Percentiles rank a stretch among this genome's conserved stretches.
phyloP scores from a whole-genome alignment of 768 basidiomycete species.

The Kwoniella dejecticola region DNA sequence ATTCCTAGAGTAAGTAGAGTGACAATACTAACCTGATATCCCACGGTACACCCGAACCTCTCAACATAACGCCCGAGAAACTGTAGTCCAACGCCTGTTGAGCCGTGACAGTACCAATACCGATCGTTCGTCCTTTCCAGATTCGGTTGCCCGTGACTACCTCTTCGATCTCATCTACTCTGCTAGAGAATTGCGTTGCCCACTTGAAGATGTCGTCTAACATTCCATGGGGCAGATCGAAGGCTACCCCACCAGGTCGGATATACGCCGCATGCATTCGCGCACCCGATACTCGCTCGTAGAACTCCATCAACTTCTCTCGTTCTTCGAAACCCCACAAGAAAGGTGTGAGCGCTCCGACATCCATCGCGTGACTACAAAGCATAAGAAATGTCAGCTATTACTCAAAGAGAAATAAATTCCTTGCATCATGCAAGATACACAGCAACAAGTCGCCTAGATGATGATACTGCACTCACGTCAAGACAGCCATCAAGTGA shows the following conservation, averaged over 20 bases:
- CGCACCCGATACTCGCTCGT: constrained; percentile 97
- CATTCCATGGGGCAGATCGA: constrained; percentile 97
- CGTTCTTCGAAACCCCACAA: constrained; percentile 99
- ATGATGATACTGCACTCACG: constrained; percentile 53
- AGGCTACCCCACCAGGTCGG: constrained; percentile 95
- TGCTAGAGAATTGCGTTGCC: constrained; percentile 87
- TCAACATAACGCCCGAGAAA: constrained; percentile 95
- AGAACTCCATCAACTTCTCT: constrained; percentile 99
- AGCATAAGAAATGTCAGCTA: too few relatives aligned
- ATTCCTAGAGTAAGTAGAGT: too few relatives aligned
- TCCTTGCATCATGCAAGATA: neutral
- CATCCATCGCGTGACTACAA: constrained; percentile 60
- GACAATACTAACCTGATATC: constrained; percentile 73
- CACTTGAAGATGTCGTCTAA: constrained; percentile 97
- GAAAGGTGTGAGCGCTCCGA: constrained; percentile 97
- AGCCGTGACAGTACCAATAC: constrained; percentile 85
- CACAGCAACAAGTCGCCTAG: neutral
- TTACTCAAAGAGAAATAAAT: too few relatives aligned
- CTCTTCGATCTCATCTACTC: constrained; percentile 97
- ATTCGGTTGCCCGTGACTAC: constrained; percentile 96
- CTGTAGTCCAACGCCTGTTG: constrained; percentile 87
- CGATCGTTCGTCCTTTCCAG: constrained; percentile 93
- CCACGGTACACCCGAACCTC: constrained; percentile 92
- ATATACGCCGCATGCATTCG: constrained; percentile 98
- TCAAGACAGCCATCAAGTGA: constrained; percentile 95